Conservation (phyloP, 805 yeast genomes). For the Lachancea mirantina region DNA sequence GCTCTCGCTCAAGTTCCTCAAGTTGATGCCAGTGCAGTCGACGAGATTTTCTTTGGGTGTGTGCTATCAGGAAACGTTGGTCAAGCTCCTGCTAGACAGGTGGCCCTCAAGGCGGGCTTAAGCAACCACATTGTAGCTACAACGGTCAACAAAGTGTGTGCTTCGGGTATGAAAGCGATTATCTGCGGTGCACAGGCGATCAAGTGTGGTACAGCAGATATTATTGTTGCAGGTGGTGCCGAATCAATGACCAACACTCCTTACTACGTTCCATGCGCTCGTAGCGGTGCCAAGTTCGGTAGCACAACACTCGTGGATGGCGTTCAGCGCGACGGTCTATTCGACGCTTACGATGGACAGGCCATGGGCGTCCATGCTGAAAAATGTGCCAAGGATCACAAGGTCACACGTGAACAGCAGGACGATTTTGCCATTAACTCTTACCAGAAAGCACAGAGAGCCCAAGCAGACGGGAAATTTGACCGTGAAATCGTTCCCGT, state of each 20-base stretch:
- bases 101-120: constrained; percentile 84
- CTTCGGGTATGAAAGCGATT: constrained; percentile 89
- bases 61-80: constrained; percentile 91
- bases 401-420: constrained; percentile 74
- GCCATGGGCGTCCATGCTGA: constrained; percentile 98
- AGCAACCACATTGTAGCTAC: constrained; percentile 76
- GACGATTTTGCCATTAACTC: constrained; percentile 82
- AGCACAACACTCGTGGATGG: constrained; percentile 77
- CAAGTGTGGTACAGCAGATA: constrained; percentile 80
- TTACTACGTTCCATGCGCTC: constrained; percentile 78
- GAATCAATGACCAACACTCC: constrained; percentile 97
- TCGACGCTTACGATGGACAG: constrained; percentile 79
- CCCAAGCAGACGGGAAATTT: constrained; percentile 78
- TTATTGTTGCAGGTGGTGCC: constrained; percentile 95
- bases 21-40: constrained; percentile 65
- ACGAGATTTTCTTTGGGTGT: constrained; percentile 88
- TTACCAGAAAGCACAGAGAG: constrained; percentile 78
- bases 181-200: constrained; percentile 88
- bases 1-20: constrained; percentile 80
- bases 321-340: constrained; percentile 83
- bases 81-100: constrained; percentile 98
- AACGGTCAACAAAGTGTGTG: constrained; percentile 94
- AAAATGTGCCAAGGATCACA: constrained; percentile 83
- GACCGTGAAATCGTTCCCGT: constrained; percentile 76
- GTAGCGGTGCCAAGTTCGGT: constrained; percentile 88